Conservation (phyloP, 768 basidiomycete species). For the Neoboletus subvelutipes region DNA sequence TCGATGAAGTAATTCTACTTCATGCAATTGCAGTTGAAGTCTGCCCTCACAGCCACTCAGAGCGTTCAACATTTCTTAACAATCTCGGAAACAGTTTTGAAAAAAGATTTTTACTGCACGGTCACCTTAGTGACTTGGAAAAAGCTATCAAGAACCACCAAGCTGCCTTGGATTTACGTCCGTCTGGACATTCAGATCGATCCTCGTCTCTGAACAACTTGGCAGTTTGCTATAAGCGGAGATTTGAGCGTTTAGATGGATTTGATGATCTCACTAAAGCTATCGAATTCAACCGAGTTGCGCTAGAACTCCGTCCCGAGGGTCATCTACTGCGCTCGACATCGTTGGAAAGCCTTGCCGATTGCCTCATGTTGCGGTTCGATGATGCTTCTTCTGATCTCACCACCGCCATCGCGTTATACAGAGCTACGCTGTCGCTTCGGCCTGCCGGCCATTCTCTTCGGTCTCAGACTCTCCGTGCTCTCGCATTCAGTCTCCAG, state of each 20-base stretch:
- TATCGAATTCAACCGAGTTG: not conserved
- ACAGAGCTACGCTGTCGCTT: not conserved
- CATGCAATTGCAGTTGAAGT: not conserved
- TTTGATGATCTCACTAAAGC: not conserved
- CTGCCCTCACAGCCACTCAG: not conserved
- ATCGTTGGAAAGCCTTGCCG: not conserved
- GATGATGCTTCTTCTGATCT: not conserved
- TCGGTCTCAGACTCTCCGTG: not conserved
- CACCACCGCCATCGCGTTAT: not conserved
- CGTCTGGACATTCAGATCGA: not conserved
- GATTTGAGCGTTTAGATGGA: not conserved
- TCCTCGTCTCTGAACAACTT: not conserved
- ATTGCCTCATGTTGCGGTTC: not conserved
- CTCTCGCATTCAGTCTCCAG: not conserved
- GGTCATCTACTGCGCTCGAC: not conserved
- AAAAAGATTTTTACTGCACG: not conserved
- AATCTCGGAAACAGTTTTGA: not conserved
- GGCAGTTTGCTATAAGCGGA: not conserved
- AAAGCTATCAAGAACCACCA: not conserved
- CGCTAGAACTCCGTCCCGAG: not conserved
- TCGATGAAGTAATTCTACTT: not conserved
- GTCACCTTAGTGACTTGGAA: not conserved
- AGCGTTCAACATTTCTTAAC: not conserved
- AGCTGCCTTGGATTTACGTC: not conserved
- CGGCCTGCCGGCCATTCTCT: not conserved